Evolutionary conservation across 345 rosid species (phyloP), one percentile per base, ranked within the genome.

Genomic region (Arabis hirsuta): DNA sequence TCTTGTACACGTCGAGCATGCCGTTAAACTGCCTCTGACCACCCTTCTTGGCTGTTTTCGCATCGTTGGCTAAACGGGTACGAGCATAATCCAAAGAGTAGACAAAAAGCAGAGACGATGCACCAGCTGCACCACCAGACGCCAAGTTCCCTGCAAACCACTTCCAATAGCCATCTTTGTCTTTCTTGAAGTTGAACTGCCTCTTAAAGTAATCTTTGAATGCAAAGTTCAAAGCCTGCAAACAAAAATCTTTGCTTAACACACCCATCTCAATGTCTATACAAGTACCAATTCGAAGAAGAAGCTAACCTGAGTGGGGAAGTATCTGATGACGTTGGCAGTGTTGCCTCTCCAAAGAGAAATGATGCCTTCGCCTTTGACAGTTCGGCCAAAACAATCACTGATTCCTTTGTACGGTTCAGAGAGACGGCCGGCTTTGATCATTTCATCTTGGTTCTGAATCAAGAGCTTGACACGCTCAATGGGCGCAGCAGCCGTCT

Each of bases 101-200:
- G 3, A 91, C 97, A 62, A 91, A 89, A 10, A 91, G 83, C 41
- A 86, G 88, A 67, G 96, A 91, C 36, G 97, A 81, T 9, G 97
- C 97, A 79, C 97, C 97, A 76, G 97, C 97, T 39, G 88, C 90
- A 55, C 97, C 97, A 24, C 97, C 97, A 14, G 97, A 91, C 2
- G 79, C 97, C 82, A 91, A 80, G 81, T 91, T 91, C 31, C 96
- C 97, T 16, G 88, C 97, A 80, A 91, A 91, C 97, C 97, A 91
- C 32, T 84, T 88, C 97, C 97, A 91, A 74, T 91, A 91, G 56
- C 96, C 96, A 78, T 88, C 90, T 63, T 65, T 89, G 80, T 90
- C 97, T 79, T 90, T 90, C 96, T 87, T 90, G 85, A 88, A 88
- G 87, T 90, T 90, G 62, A 90, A 90, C 53, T 87, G 78, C 72